These are phyloP conservation scores for Taiwanofungus camphoratus DNA, from an alignment of 1,284 basidiomycete species.

Conservation along the genomic window DNA sequence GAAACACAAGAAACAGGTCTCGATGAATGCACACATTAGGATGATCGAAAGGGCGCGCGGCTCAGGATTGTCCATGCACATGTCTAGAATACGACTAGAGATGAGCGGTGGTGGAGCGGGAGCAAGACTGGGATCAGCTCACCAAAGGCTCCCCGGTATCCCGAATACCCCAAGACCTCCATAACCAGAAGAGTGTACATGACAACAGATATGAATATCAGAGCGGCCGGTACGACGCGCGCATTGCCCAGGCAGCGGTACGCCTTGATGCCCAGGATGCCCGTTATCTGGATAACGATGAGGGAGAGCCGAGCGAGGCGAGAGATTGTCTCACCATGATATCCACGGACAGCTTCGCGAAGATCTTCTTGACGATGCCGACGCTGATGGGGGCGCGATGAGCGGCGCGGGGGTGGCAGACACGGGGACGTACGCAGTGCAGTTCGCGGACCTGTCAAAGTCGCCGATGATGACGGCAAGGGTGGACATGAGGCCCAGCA, in stretches of 20 bases:
- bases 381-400: conserved; percentile 21
- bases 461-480: conserved; percentile 41
- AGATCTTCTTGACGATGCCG: conserved; percentile 15
- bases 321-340: conserved; percentile 35
- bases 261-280: conserved; percentile 60
- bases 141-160: conserved; percentile 44
- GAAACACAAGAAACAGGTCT: conserved; percentile 51
- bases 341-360: conserved; percentile 13
- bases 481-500: conserved; percentile 43
- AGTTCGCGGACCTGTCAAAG: conserved; percentile 36
- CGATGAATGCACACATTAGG: conserved; percentile 43
- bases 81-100: conserved; percentile 13
- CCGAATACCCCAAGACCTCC: conserved; percentile 35
- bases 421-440: conserved; percentile 29
- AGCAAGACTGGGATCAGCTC: conserved; percentile 3
- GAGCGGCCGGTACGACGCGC: conserved; percentile 39
- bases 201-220: conserved; percentile 37
- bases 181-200: conserved; percentile 38
- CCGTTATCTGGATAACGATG: conserved; percentile 43
- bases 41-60: conserved; percentile 38
- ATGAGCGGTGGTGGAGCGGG: neutral
- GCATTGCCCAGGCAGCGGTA: conserved; percentile 59
- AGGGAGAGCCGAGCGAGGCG: neutral
- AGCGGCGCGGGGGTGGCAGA: conserved; percentile 13
- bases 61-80: conserved; percentile 15